phyloP scores from a whole-genome alignment of 805 yeast species.

The Ogataea chonburiensis region DNA sequence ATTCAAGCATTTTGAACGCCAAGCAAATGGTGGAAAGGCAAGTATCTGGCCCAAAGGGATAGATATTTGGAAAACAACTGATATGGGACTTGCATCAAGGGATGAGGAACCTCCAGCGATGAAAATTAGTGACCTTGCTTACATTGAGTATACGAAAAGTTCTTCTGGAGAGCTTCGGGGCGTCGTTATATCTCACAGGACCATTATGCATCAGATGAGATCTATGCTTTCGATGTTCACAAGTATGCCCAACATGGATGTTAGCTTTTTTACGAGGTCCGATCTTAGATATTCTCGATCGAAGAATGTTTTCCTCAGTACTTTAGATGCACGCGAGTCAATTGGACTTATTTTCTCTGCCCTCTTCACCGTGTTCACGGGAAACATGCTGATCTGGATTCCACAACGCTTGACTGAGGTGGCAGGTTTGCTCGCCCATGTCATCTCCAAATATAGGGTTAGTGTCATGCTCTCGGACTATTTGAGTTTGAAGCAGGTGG shows the following conservation, averaged over 20 bases:
- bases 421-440: slow-evolving; percentile 84
- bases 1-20: slow-evolving; percentile 68
- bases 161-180: slow-evolving; percentile 92
- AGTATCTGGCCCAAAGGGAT: slow-evolving; percentile 68
- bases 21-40: slow-evolving; percentile 36
- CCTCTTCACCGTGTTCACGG: slow-evolving; percentile 77
- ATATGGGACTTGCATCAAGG: slow-evolving; percentile 69
- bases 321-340: slow-evolving; percentile 70
- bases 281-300: slow-evolving; percentile 45
- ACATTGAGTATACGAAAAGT: slow-evolving; percentile 86
- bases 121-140: slow-evolving; percentile 82
- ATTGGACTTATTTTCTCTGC: slow-evolving; percentile 85
- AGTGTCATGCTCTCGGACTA: slow-evolving; percentile 82
- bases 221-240: slow-evolving; percentile 66
- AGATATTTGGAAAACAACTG: slow-evolving; percentile 79
- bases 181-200: slow-evolving; percentile 86
- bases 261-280: slow-evolving; percentile 49
- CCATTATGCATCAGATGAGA: slow-evolving; percentile 85
- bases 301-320: slow-evolving; percentile 59
- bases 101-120: slow-evolving; percentile 60
- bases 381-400: slow-evolving; percentile 77
- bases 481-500: slow-evolving; percentile 83
- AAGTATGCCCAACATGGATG: slow-evolving; percentile 48
- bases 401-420: slow-evolving; percentile 70
- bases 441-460: slow-evolving; percentile 68